Evolutionary conservation across 371 early-diverging fungal species (phyloP), one percentile per base, ranked within the genome.

Genomic region (Actinomortierella wolfii): DNA sequence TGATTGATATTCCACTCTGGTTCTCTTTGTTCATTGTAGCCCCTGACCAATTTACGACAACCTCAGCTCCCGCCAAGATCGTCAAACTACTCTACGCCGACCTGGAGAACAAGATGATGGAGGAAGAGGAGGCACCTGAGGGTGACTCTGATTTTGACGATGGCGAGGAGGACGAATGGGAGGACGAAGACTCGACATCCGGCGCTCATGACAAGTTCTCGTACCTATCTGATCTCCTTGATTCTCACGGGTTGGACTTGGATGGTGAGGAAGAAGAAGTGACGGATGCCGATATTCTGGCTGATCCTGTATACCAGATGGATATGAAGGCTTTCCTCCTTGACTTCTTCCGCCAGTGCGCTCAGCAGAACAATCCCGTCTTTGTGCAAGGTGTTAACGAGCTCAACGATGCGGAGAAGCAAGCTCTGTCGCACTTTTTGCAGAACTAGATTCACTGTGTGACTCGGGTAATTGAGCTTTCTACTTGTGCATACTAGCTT

Each of bases 21-120:
- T 23, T 18, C 40, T 41, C 17, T 59, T 55, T 26, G 39, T 51
- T 56, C 40, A 11, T 21, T 5, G 18, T 78, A 91, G 91, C 83
- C 41, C 92, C 92, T 28, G 92, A 94, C 41, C 88, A 91, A 56
- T 95, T 86, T 76, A 89, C 89, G 3, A 75, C 80, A 24, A 83
- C 95, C 29, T 87, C 94, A 4, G 88, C 93, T 44, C 79, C 89
- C 3, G 86, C 83, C 53, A 95, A 94, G 79, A 93, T 94, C 13
- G 68, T 96, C 51, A 92, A 90, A 65, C 80, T 97, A 3, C 79
- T 97, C 9, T 64, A 94, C 13, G 82, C 80, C 17, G 95, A 96
- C 56, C 67, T 90, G 51, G 84, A 87, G 13, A 87, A 81, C 66
- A 79, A 82, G 26, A 61, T 83, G 43, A 77, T 81, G 41, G 70